phyloP scores from a whole-genome alignment of 2,329 filamentous ascomycete genomes.

The Neoscytalidium dimidiatum region DNA sequence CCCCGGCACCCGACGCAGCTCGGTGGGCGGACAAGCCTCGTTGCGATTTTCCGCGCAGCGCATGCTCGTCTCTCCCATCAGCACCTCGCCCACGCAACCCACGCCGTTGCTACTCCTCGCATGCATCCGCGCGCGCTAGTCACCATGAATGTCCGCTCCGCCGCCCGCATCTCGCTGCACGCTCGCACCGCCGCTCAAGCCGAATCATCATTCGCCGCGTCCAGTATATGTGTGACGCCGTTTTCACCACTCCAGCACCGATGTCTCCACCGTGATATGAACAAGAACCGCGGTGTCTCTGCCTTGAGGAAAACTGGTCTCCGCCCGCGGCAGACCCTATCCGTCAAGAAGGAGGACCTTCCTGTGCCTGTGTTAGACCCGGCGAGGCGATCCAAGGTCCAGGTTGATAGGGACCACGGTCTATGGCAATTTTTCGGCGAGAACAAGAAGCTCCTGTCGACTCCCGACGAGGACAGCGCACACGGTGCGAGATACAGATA shows the following conservation, averaged over 20 bases:
- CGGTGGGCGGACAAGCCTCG: constrained; percentile 1
- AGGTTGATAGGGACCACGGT: constrained; percentile 65
- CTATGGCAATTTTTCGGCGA: constrained; percentile 90
- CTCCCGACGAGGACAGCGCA: constrained; percentile 68
- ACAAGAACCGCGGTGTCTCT: constrained; percentile 78
- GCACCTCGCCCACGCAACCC: neutral
- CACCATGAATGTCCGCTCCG: constrained; percentile 18
- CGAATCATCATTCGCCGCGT: constrained; percentile 18
- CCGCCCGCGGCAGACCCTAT: constrained; percentile 67
- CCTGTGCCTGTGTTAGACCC: constrained; percentile 69
- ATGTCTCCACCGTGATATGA: constrained; percentile 54
- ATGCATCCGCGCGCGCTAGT: neutral
- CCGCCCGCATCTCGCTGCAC: constrained; percentile 6
- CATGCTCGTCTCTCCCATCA: neutral
- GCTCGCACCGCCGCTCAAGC: neutral
- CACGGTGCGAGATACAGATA: constrained; percentile 58
- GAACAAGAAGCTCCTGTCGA: constrained; percentile 67
- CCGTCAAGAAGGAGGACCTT: constrained; percentile 69
- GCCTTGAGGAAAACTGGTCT: constrained; percentile 73
- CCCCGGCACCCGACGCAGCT: neutral
- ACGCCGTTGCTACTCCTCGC: neutral
- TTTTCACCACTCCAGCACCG: constrained; percentile 55
- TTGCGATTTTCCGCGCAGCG: constrained; percentile 8
- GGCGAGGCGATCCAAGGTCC: constrained; percentile 56
- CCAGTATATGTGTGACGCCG: constrained; percentile 51